Conservation (phyloP, 225 moss, liverwort and hornwort genomes). For the Anthoceros angustus region DNA sequence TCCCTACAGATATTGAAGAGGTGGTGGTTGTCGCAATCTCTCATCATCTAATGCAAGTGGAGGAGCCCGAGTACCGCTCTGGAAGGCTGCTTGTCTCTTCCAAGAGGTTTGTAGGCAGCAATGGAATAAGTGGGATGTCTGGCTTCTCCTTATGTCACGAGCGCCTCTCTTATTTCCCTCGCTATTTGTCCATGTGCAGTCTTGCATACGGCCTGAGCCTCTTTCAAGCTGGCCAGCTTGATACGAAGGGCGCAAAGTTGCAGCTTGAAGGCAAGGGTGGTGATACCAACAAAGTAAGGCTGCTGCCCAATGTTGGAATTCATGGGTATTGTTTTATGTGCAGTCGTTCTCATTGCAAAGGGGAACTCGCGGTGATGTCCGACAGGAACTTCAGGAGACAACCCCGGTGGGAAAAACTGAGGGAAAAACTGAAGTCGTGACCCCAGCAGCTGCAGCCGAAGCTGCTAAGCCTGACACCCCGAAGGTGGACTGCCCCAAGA, state of each 20-base stretch:
- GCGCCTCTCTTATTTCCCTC: neutral
- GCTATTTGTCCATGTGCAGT: constrained; percentile 7
- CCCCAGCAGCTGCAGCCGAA: constrained; percentile 16
- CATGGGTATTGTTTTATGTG: neutral
- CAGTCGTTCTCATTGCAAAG: neutral
- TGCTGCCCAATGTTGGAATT: neutral
- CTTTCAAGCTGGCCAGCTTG: constrained; percentile 25
- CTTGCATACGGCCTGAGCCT: constrained; percentile 28
- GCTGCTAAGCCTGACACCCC: constrained; percentile 13
- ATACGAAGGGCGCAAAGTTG: constrained; percentile 17
- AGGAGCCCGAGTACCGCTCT: constrained; percentile 22
- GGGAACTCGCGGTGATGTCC: neutral
- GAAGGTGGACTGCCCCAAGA: constrained; percentile 17
- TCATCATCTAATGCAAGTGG: constrained; percentile 31
- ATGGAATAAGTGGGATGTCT: neutral
- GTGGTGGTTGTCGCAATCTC: constrained; percentile 33
- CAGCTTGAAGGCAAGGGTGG: constrained; percentile 22
- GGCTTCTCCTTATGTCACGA: neutral
- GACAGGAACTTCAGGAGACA: constrained; percentile 29
- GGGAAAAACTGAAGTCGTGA: constrained; percentile 15
- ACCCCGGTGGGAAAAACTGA: constrained; percentile 19
- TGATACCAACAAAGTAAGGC: constrained; percentile 23
- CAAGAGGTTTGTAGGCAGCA: constrained; percentile 18
- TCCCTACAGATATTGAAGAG: constrained; percentile 26
- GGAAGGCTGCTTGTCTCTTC: constrained; percentile 28